Evolutionary conservation across 768 basidiomycete genomes (phyloP).

Genomic region (Hortiboletus campestris): DNA sequence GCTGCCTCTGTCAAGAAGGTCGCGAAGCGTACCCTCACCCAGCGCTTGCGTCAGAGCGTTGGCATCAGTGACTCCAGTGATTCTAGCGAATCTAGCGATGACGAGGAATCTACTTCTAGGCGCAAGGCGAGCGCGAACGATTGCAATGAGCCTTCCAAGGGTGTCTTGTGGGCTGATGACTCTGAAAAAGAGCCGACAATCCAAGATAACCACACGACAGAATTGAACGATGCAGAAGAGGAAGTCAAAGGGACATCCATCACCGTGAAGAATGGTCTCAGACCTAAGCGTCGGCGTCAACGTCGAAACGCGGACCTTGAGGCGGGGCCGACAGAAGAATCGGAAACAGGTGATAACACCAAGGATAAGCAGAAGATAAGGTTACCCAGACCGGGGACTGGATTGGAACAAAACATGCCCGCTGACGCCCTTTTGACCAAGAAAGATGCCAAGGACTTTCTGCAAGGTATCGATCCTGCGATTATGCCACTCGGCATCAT

Average conservation of each 20-base stretch:
- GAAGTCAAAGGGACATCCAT: slow-evolving; percentile 9
- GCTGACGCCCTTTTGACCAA: slow-evolving; percentile 82
- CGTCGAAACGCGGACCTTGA: slow-evolving; percentile 24
- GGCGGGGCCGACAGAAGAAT: slow-evolving; percentile 16
- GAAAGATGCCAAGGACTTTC: slow-evolving; percentile 76
- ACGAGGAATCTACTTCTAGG: slow-evolving; percentile 31
- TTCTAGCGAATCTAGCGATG: slow-evolving; percentile 46
- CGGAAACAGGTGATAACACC: slow-evolving; percentile 12
- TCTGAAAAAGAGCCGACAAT: slow-evolving; percentile 31
- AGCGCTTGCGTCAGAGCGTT: slow-evolving; percentile 72
- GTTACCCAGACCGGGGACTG: slow-evolving; percentile 36
- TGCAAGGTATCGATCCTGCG: slow-evolving; percentile 78
- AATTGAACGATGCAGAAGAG: slow-evolving; percentile 18
- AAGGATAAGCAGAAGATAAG: slow-evolving; percentile 28
- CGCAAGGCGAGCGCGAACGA: slow-evolving; percentile 16
- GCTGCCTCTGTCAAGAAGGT: slow-evolving; percentile 81
- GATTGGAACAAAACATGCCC: slow-evolving; percentile 80
- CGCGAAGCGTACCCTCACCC: slow-evolving; percentile 76
- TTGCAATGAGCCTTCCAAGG: slow-evolving; percentile 26
- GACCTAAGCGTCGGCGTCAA: slow-evolving; percentile 11
- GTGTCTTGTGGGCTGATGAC: slow-evolving; percentile 34
- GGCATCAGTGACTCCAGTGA: slow-evolving; percentile 68
- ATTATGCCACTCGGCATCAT: slow-evolving; percentile 89
- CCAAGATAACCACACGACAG: slow-evolving; percentile 21
- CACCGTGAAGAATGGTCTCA: slow-evolving; percentile 14